Base-by-base conservation (phyloP, 177 flowering plant species). In the Vitis hybrid region DNA sequence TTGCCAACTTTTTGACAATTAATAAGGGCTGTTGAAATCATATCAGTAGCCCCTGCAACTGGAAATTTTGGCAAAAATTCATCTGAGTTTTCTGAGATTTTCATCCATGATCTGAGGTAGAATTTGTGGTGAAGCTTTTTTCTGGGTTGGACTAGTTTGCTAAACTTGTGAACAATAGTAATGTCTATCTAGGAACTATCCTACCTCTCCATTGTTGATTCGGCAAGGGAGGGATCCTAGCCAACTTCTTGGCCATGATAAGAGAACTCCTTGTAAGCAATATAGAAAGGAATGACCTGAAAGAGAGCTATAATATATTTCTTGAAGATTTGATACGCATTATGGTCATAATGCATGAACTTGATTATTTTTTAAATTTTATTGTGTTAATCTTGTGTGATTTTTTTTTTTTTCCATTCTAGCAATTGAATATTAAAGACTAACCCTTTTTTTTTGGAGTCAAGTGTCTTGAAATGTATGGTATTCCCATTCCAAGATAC, bases 401-500 rank as follows among this genome's bases (percentile, higher is more conserved):
- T 18, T 55, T 32, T 1, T 51, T 11, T 65, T 35, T 15, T 56
- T 16, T 16, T 16, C n/a, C 32, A 19, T 51, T 51, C 18, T 56
- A 2, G 12, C 56, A 40, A 24, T 35, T 54, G 1, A 64, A 46
- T 52, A 10, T 52, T 55, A 35, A 58, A 51, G 50, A 35, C 68
- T 77, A 67, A 77, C 54, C 11, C 15, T 3, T 76, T 66, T 6
- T 50, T 78, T 76, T 72, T 66, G 60, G 27, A 51, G 48, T 66
- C 32, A 35, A 95, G 99, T 88, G 85, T 61, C 97, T 96, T 71
- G 97, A 93, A 82, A 83, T 84, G 91, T 92, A 46, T 84, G 97
- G 94, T 62, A 89, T 96, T 70, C 92, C 98, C 70, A 92, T 96
- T 76, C 99, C 99, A 72, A 85, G 95, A 67, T 96, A 92, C 80